Conservation (phyloP, 768 basidiomycete species). For the Rhodotorula taiwanensis region DNA sequence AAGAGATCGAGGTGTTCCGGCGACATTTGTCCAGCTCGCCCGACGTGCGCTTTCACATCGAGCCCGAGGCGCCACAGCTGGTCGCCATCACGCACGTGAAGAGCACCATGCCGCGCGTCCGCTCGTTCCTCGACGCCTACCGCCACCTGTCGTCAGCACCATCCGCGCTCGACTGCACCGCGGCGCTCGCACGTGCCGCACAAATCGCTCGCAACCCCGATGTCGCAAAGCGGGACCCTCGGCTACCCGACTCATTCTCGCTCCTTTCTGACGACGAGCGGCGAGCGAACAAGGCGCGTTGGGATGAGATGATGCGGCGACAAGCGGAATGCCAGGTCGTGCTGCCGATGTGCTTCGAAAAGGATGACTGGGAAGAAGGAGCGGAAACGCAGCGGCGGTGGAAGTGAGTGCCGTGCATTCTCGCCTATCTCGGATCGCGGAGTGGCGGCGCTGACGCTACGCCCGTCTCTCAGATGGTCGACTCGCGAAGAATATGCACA, state of each 20-base stretch:
- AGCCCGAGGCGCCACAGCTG: conserved; percentile 8
- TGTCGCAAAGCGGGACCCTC: background rate
- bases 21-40: conserved; percentile 4
- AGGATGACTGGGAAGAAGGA: conserved; percentile 20
- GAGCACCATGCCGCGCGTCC: conserved; percentile 12
- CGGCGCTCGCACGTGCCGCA: background rate
- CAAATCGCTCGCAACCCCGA: background rate
- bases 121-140: conserved; percentile 8
- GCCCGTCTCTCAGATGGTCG: conserved; percentile 12
- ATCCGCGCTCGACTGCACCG: background rate
- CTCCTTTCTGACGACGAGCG: background rate
- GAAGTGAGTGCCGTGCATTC: conserved; percentile 3
- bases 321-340: background rate
- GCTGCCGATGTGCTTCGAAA: conserved; percentile 26
- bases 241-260: conserved; percentile 12
- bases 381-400: background rate
- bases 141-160: background rate
- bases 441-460: background rate
- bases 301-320: background rate
- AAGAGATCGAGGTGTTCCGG: background rate
- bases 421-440: too few species aligned
- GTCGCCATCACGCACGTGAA: conserved; percentile 9
- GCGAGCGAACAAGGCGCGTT: background rate
- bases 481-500: conserved; percentile 11
- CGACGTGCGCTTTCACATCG: conserved; percentile 15